phyloP scores from a whole-genome alignment of 2,329 filamentous ascomycete species.

The Clonostachys rosea region DNA sequence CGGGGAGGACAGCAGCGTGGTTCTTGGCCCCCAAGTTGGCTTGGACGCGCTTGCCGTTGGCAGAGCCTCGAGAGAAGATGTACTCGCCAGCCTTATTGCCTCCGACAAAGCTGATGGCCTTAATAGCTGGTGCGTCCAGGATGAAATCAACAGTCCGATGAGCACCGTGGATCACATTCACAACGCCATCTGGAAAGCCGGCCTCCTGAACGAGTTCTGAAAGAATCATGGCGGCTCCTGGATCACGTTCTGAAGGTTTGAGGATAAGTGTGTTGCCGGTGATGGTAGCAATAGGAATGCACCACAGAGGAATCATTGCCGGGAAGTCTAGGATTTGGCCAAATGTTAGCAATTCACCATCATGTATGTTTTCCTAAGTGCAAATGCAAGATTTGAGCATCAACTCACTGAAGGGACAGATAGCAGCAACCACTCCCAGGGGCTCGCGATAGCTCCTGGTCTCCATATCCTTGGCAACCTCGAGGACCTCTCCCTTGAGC shows the following conservation, averaged over 20 bases:
- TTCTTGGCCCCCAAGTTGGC: conserved; percentile 88
- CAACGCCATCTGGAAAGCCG: conserved; percentile 75
- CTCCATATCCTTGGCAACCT: conserved; percentile 89
- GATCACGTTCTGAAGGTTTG: conserved; percentile 83
- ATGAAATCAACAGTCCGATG: conserved; percentile 83
- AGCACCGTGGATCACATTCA: conserved; percentile 79
- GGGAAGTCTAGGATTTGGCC: conserved; percentile 65
- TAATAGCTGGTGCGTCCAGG: conserved; percentile 78
- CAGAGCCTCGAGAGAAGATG: conserved; percentile 73
- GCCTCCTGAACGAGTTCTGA: conserved; percentile 76
- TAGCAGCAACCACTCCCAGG: conserved; percentile 74
- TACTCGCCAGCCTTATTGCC: conserved; percentile 87
- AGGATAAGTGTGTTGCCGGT: conserved; percentile 81
- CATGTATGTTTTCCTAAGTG: not conserved
- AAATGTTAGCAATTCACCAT: not conserved
- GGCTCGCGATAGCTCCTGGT: conserved; percentile 79
- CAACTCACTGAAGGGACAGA: conserved; percentile 77
- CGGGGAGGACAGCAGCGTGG: conserved; percentile 77
- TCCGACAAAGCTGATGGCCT: conserved; percentile 82
- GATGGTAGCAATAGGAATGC: conserved; percentile 77
- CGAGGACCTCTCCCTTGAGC: conserved; percentile 77
- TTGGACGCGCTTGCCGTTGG: conserved; percentile 84
- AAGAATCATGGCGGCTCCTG: conserved; percentile 80
- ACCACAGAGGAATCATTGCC: conserved; percentile 92
- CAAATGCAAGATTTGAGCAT: not conserved